Evolutionary conservation across 371 early-diverging fungal genomes (phyloP).

Genomic region (Mucor indicus): DNA sequence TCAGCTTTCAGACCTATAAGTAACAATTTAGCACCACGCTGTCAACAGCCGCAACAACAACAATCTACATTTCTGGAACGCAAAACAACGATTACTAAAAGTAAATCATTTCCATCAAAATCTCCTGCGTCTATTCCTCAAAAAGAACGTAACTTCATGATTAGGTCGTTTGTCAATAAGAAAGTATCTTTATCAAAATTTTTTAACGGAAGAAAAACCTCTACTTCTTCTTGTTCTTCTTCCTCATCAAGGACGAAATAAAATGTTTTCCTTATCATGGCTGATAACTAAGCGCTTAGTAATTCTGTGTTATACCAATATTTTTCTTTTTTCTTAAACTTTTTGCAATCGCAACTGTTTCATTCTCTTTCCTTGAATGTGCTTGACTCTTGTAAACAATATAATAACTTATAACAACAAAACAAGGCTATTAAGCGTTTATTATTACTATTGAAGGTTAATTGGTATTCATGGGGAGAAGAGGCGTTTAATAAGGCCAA

Average conservation of each 20-base stretch:
- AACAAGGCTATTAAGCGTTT: too few relatives aligned
- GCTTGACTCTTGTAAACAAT: too few relatives aligned
- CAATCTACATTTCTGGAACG: background rate
- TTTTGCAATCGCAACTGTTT: too few relatives aligned
- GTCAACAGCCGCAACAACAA: conserved; percentile 8
- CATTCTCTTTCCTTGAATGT: too few relatives aligned
- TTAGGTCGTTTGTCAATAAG: conserved; percentile 39
- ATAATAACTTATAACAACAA: too few relatives aligned
- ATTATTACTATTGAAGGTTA: too few relatives aligned
- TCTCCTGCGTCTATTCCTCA: conserved; percentile 15
- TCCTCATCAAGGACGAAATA: background rate
- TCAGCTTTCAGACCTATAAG: conserved; percentile 31
- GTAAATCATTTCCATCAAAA: conserved; percentile 37
- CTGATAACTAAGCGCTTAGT: conserved; percentile 27
- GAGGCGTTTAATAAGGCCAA: conserved; percentile 60
- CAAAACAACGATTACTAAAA: conserved; percentile 24
- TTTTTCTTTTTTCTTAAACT: too few relatives aligned
- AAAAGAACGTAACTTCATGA: conserved; percentile 28
- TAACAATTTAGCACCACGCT: conserved; percentile 25
- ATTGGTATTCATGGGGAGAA: conserved; percentile 75
- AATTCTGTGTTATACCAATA: too few relatives aligned
- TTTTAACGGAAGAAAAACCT: conserved; percentile 29
- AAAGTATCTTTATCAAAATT: conserved; percentile 40
- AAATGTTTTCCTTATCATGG: background rate
- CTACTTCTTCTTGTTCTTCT: conserved; percentile 4